Conservation (phyloP, 805 yeast species). For the Lachancea fermentati region DNA sequence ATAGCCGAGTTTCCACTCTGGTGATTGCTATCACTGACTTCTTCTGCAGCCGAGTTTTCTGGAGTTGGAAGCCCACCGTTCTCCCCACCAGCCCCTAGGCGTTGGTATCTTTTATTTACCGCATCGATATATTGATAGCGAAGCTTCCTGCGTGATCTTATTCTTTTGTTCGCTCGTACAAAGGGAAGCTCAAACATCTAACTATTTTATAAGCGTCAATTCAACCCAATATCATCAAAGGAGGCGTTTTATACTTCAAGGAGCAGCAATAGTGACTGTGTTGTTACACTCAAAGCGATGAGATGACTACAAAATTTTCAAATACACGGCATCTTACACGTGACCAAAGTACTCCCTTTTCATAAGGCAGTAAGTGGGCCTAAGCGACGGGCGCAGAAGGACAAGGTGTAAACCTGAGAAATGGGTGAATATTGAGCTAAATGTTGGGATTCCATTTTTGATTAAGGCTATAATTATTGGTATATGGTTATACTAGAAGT, state of each 20-base stretch:
- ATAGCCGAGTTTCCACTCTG: conserved; percentile 7
- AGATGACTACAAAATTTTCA: neutral
- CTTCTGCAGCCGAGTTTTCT: conserved; percentile 23
- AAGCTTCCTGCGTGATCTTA: conserved; percentile 21
- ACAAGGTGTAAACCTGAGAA: neutral
- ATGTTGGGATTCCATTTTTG: no score
- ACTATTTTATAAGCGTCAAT: neutral
- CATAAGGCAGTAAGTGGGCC: neutral
- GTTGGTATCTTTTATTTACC: conserved; percentile 15
- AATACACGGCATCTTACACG: neutral
- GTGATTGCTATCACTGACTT: conserved; percentile 14
- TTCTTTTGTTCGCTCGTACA: conserved; percentile 12
- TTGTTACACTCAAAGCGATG: neutral
- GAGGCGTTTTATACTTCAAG: neutral
- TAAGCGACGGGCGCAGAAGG: neutral
- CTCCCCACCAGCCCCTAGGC: conserved; percentile 2
- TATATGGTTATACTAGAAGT: no score
- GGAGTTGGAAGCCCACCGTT: conserved; percentile 20
- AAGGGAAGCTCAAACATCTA: conserved; percentile 28
- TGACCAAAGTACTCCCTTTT: neutral
- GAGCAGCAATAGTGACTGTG: no score
- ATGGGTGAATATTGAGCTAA: neutral
- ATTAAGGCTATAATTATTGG: no score
- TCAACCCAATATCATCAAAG: neutral
- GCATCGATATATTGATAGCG: conserved; percentile 27